phyloP scores from a whole-genome alignment of 306 rosid genomes.

The Crotalaria pallida region DNA sequence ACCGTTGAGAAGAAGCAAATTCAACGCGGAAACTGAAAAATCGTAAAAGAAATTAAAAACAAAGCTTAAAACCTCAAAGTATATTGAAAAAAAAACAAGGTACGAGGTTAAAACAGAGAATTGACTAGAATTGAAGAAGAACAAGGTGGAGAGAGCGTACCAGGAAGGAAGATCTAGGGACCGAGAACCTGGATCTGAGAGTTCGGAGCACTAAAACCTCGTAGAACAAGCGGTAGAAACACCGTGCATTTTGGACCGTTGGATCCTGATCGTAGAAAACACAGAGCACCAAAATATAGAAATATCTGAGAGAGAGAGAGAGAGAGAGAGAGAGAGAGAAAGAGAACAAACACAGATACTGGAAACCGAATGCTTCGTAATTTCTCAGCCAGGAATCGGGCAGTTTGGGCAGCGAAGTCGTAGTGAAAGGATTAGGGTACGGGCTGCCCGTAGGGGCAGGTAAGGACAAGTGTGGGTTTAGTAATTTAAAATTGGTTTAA shows the following conservation, averaged over 20 bases:
- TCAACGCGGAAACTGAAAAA: background rate
- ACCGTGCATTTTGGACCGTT: constrained; percentile 62
- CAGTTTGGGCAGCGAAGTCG: constrained; percentile 42
- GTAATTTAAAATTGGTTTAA: constrained; percentile 1
- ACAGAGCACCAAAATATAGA: constrained; percentile 43
- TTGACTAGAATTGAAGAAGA: background rate
- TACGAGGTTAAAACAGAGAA: background rate
- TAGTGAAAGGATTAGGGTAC: background rate
- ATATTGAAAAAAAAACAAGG: background rate
- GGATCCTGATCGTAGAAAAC: constrained; percentile 60
- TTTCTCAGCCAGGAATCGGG: constrained; percentile 57
- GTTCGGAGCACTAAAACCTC: constrained; percentile 43
- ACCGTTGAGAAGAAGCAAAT: background rate
- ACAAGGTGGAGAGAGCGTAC: constrained; percentile 32
- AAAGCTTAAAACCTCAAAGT: background rate
- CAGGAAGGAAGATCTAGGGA: constrained; percentile 49
- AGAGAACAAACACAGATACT: constrained; percentile 35
- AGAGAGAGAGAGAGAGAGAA: constrained; percentile 16
- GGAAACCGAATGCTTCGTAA: constrained; percentile 63
- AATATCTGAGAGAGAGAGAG: constrained; percentile 59
- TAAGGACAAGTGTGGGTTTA: constrained; percentile 52
- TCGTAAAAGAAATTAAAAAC: background rate
- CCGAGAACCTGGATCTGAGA: constrained; percentile 43
- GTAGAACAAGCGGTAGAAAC: constrained; percentile 28
- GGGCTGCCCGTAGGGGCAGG: constrained; percentile 53